Percentiles rank a stretch among this genome's conserved stretches.
phyloP scores from a whole-genome alignment of 129 eudicot genomes.

The Artemisia argyi region DNA sequence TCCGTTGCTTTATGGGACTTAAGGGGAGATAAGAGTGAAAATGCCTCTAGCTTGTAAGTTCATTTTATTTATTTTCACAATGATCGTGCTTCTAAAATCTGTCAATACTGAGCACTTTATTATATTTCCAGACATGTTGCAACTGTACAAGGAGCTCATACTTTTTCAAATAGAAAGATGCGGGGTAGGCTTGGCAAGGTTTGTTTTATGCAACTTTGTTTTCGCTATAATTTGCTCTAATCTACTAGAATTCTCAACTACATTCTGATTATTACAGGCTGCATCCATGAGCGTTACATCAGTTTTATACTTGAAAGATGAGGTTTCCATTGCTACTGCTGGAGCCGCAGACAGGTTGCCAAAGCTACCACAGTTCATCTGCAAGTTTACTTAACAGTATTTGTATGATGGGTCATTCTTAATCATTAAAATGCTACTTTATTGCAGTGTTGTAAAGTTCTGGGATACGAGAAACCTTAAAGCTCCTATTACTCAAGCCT shows the following conservation, averaged over 20 bases:
- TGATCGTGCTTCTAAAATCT: not conserved
- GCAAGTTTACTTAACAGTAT: not conserved
- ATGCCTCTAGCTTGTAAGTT: slow-evolving; percentile 51
- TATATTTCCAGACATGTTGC: slow-evolving; percentile 41
- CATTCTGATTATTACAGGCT: slow-evolving; percentile 39
- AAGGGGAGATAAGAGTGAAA: slow-evolving; percentile 45
- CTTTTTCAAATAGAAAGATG: slow-evolving; percentile 30
- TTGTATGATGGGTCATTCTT: not conserved
- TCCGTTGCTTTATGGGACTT: slow-evolving; percentile 93
- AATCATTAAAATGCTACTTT: not conserved
- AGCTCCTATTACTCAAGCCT: slow-evolving; percentile 53
- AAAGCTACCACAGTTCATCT: slow-evolving; percentile 13
- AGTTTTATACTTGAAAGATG: slow-evolving; percentile 78
- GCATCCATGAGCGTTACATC: slow-evolving; percentile 88
- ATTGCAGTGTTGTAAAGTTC: slow-evolving; percentile 68
- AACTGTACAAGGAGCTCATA: slow-evolving; percentile 57
- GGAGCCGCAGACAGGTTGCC: slow-evolving; percentile 91
- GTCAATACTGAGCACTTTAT: slow-evolving; percentile 5
- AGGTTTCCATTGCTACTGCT: slow-evolving; percentile 85
- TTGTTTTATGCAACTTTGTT: slow-evolving; percentile 18
- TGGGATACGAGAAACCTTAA: slow-evolving; percentile 83
- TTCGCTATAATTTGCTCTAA: not conserved
- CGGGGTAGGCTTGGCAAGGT: slow-evolving; percentile 70
- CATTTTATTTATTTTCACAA: not conserved
- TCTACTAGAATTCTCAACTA: slow-evolving; percentile 8